Conservation (phyloP, 306 rosid genomes). For the Abrus precatorius region DNA sequence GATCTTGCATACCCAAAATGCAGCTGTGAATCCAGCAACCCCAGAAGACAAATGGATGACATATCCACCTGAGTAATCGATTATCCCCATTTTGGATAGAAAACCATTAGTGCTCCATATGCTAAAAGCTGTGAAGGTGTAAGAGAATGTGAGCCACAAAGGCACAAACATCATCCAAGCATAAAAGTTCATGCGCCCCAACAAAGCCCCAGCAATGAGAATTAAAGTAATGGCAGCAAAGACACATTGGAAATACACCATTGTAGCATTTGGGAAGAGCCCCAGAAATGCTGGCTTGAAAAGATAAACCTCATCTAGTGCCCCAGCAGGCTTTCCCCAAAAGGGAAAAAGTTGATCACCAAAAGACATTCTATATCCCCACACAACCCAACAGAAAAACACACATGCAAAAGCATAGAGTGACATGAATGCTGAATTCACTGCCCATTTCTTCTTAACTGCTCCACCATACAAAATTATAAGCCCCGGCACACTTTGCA, state of each 20-base stretch:
- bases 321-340: conserved; percentile 50
- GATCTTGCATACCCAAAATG: conserved; percentile 54
- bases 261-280: conserved; percentile 53
- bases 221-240: conserved; percentile 65
- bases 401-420: conserved; percentile 66
- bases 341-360: conserved; percentile 53
- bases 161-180: conserved; percentile 71
- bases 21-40: conserved; percentile 67
- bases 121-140: conserved; percentile 60
- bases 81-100: conserved; percentile 43
- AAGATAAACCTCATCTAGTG: conserved; percentile 49
- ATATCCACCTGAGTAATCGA: conserved; percentile 61
- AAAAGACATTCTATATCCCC: conserved; percentile 60
- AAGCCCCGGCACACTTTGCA: conserved; percentile 60
- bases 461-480: conserved; percentile 63
- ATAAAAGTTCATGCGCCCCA: conserved; percentile 63
- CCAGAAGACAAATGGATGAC: conserved; percentile 66
- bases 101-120: conserved; percentile 58
- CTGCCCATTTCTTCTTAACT: conserved; percentile 68
- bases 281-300: conserved; percentile 44
- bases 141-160: conserved; percentile 61
- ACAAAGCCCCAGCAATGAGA: conserved; percentile 59
- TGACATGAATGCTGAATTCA: conserved; percentile 64
- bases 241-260: conserved; percentile 59
- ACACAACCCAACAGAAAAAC: conserved; percentile 55